These are phyloP conservation scores for Trichoderma cornu-damae DNA, from an alignment of 2,329 filamentous ascomycete species.

Conservation along the genomic window DNA sequence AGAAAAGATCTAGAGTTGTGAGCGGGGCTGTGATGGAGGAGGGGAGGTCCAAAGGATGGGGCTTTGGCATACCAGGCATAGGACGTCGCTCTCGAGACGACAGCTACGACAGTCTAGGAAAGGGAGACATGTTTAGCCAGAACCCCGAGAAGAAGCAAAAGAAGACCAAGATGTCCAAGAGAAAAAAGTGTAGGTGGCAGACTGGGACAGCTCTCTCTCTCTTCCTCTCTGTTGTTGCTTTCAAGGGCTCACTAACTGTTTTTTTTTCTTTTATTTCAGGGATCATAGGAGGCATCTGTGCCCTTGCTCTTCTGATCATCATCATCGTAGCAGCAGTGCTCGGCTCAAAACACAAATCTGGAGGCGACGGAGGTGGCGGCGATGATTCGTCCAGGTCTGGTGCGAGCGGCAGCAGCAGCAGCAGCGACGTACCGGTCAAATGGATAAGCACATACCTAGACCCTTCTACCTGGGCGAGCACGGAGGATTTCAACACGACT, in stretches of 20 bases:
- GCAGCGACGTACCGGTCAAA: conserved; percentile 54
- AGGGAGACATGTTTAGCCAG: conserved; percentile 42
- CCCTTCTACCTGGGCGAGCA: conserved; percentile 88
- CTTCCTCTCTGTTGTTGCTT: background rate
- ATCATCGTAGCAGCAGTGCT: conserved; percentile 63
- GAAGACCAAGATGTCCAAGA: conserved; percentile 54
- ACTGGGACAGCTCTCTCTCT: background rate
- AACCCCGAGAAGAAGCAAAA: conserved; percentile 50
- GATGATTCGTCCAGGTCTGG: conserved; percentile 30
- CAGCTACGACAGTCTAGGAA: conserved; percentile 44
- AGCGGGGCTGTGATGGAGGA: conserved; percentile 68
- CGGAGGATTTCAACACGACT: conserved; percentile 85
- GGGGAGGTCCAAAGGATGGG: conserved; percentile 40
- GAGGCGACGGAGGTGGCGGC: conserved; percentile 23
- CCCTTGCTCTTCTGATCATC: conserved; percentile 59
- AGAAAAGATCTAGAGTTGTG: conserved; percentile 57
- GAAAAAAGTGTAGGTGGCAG: conserved; percentile 53
- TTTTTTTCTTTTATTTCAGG: too few relatives aligned
- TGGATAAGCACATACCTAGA: conserved; percentile 76
- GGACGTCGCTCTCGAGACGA: conserved; percentile 36
- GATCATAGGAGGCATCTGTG: conserved; percentile 50
- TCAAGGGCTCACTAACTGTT: conserved; percentile 21
- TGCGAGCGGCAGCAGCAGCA: conserved; percentile 45
- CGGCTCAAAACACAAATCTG: conserved; percentile 48
- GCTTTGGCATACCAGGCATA: conserved; percentile 19